phyloP scores from a whole-genome alignment of 768 basidiomycete genomes.

The Leccinum ochraceum region DNA sequence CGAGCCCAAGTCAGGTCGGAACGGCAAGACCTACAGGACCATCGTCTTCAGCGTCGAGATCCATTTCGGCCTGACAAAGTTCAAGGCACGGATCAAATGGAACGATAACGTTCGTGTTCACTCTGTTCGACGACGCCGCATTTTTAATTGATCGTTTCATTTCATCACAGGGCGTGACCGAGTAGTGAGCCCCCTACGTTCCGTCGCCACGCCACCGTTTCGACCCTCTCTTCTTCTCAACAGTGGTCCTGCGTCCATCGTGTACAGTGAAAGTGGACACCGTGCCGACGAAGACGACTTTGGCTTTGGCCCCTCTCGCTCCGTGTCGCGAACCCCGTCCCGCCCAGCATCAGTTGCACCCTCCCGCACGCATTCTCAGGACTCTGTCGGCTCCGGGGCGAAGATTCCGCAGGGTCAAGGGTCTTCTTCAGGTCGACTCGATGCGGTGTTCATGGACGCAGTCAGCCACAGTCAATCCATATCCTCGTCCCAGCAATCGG shows the following conservation, averaged over 20 bases:
- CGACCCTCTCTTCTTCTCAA: background rate
- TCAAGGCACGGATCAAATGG: conserved; percentile 83
- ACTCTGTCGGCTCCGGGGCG: conserved; percentile 32
- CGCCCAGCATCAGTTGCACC: conserved; percentile 48
- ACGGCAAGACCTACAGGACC: conserved; percentile 48
- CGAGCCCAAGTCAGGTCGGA: conserved; percentile 38
- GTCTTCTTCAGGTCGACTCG: background rate
- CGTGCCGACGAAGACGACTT: conserved; percentile 71
- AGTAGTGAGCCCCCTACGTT: too few species aligned
- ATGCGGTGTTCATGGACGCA: conserved; percentile 9
- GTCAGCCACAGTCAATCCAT: too few species aligned
- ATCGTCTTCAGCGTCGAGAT: conserved; percentile 85
- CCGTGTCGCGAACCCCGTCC: conserved; percentile 39
- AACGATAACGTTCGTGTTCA: conserved; percentile 61
- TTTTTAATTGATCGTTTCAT: too few species aligned
- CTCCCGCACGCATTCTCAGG: conserved; percentile 58
- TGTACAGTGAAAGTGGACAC: conserved; percentile 80
- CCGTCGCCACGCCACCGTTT: background rate
- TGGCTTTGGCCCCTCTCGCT: conserved; percentile 24
- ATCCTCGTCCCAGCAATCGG: too few species aligned
- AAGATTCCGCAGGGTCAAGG: conserved; percentile 30
- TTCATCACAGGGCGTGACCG: too few species aligned
- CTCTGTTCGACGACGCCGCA: too few species aligned
- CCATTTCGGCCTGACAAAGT: conserved; percentile 81
- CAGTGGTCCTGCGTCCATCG: conserved; percentile 78